Evolutionary conservation across 192 early-diverging fungal genomes (phyloP).

Genomic region (Umbelopsis ramanniana): DNA sequence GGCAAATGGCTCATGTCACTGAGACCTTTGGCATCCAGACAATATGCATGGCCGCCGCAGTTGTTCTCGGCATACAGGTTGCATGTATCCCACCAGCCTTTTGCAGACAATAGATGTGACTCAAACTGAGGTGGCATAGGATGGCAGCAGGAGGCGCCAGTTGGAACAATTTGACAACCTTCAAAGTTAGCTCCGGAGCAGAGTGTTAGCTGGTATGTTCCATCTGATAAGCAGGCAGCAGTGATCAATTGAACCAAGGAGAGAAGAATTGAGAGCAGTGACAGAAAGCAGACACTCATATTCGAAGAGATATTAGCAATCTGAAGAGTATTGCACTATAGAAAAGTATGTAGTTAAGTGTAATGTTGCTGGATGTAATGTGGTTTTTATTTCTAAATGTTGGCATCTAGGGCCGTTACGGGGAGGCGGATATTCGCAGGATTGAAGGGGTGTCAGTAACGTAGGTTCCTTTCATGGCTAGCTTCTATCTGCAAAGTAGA

Average conservation of each 20-base stretch:
- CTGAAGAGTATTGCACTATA: background rate
- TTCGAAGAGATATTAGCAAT: background rate
- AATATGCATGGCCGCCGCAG: background rate
- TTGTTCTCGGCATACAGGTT: background rate
- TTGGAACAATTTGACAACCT: background rate
- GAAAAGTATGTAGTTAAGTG: too few species aligned
- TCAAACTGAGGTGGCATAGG: background rate
- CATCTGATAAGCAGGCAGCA: background rate
- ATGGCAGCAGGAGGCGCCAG: background rate
- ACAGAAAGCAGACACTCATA: background rate
- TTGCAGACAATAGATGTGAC: background rate
- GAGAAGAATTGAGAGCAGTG: background rate
- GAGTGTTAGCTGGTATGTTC: background rate
- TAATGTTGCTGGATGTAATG: too few species aligned
- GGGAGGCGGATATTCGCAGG: too few species aligned
- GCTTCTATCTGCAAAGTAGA: too few species aligned
- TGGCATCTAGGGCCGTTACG: too few species aligned
- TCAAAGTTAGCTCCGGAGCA: background rate
- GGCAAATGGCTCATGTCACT: background rate
- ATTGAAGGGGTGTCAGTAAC: too few species aligned
- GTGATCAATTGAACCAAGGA: background rate
- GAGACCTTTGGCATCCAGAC: background rate
- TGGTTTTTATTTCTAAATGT: too few species aligned
- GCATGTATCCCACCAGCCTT: background rate
- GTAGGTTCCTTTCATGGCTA: too few species aligned